phyloP scores from a whole-genome alignment of 2,329 filamentous ascomycete species.

The Aspergillus neotritici region DNA sequence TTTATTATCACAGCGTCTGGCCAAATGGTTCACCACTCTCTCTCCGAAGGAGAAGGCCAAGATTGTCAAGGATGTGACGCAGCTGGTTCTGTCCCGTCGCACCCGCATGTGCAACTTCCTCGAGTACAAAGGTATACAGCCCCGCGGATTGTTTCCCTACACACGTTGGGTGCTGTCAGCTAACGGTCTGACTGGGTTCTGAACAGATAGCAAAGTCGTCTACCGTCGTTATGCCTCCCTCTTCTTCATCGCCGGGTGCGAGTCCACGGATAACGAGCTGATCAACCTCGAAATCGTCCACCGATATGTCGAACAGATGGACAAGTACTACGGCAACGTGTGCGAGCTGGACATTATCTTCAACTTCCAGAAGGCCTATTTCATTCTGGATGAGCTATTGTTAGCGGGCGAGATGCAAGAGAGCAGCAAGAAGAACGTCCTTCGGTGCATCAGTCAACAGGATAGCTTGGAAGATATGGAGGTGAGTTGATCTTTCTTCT shows the following conservation, averaged over 20 bases:
- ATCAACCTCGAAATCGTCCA: slow-evolving; percentile 98
- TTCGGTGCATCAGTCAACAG: slow-evolving; percentile 93
- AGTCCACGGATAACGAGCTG: slow-evolving; percentile 95
- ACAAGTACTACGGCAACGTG: slow-evolving; percentile 99
- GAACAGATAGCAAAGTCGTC: slow-evolving; percentile 89
- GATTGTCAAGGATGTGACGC: slow-evolving; percentile 99
- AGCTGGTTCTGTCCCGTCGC: slow-evolving; percentile 88
- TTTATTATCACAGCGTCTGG: slow-evolving; percentile 65
- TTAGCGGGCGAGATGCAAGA: slow-evolving; percentile 96
- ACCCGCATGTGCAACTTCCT: slow-evolving; percentile 99
- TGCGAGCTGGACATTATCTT: slow-evolving; percentile 99
- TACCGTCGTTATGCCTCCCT: slow-evolving; percentile 98
- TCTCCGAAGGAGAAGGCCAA: slow-evolving; percentile 98
- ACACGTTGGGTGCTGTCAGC: background rate
- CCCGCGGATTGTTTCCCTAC: background rate
- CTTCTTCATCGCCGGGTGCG: slow-evolving; percentile 97
- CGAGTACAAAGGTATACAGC: slow-evolving; percentile 84
- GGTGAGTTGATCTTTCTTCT: slow-evolving; percentile 57
- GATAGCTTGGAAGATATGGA: slow-evolving; percentile 98
- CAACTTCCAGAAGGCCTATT: slow-evolving; percentile 99
- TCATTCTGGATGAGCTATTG: slow-evolving; percentile 93
- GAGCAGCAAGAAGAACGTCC: slow-evolving; percentile 98
- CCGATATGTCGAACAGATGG: slow-evolving; percentile 99
- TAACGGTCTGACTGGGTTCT: slow-evolving; percentile 1
- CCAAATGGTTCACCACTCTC: slow-evolving; percentile 98